Base-by-base conservation (phyloP, 192 early-diverging fungal species). In the Geranomyces variabilis region DNA sequence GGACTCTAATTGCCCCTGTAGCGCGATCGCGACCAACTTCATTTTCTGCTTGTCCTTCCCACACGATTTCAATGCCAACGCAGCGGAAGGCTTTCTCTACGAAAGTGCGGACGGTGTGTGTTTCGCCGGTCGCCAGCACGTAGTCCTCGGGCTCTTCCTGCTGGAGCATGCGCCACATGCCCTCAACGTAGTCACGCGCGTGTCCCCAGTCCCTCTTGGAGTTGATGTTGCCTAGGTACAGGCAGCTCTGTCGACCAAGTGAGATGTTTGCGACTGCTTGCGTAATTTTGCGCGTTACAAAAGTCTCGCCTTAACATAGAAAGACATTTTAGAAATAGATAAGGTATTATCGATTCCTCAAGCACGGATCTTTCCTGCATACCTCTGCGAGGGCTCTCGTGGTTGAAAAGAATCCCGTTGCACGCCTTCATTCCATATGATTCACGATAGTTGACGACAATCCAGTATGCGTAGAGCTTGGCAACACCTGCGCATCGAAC, bases 131-230 rank as follows among this genome's bases (percentile, higher is more conserved):
- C 15, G 91, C 89, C 51, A 92, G 79, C 7, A 92, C 90, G 78
- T 84, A 92, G 72, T 92, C 91, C 9, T 91, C 85, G 19, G 89
- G 83, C 9, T 71, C 17, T 5, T 91, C 88, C 77, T 92, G 90
- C 77, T 91, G 91, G 34, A 92, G 79, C 89, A 92, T 92, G 44
- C 87, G 74, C 90, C 90, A 91, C 91, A 91, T 92, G 41, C 91
- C 91, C 79, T 82, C 80, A 48, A 88, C 78, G 76, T 92, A 92
- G 67, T 92, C 91, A 48, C 86, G 81, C 30, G 91, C 91, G 61
- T 92, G 91, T 63, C 91, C 91, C 91, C 91, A 92, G 80, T 92
- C 91, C 79, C 91, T 83, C 77, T 89, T 90, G 53, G 91, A 86
- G 77, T 92, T 89, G 33, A 92, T 75, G 72, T 92, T 92, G 66